Evolutionary conservation across 2,329 filamentous ascomycete genomes (phyloP), one percentile per base, ranked within the genome.

Genomic region (Helicocarpus griseus): DNA sequence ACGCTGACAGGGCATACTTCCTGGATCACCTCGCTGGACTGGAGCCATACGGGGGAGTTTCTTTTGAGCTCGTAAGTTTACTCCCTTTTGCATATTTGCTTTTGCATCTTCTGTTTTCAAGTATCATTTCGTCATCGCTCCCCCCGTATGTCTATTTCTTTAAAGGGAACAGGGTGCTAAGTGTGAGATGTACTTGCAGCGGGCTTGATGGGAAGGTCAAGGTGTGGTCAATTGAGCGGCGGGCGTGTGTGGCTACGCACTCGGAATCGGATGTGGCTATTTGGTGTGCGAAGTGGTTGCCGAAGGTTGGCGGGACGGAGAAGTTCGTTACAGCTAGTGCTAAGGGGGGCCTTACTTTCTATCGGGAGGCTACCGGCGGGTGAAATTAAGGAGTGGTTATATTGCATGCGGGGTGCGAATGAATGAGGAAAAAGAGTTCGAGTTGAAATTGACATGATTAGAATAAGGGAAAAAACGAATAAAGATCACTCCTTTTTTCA

Each of bases 121-220:
- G 13, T 14, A 1, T 46, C 22, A 13, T 9, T 14, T 13, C n/a
- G 7, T 9, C 11, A 24, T 35, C 11, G 9, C n/a, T 26, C 5
- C 2, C 14, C 29, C 1, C 14, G 7, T 13, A 7, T 33, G 14
- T 2, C 9, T 35, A 35, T 14, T 35, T 6, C 1, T 35, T 6
- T 35, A 35, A 35, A 35, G 31, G 31, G n/a, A 14, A 14, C 9
- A 35, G n/a, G n/a, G 31, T 11, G 31, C 31, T 35, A 14, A 35
- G 9, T 2, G 31, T 35, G 31, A 13, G 31, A 9, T 39, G 36
- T 9, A 8, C 2, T 13, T 4, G 22, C 52, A 81, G 78, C 45
- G 83, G 86, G 1, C 89, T 94, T 67, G 90, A 97, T 64, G 91
- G 93, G 35, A 96, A 95, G 69, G 88, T 87, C 54, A 96, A 95